Percentiles rank a stretch among this genome's conserved stretches.
Evolutionary conservation across 306 rosid genomes (phyloP).

Genomic region (Vachellia pachyceras): DNA sequence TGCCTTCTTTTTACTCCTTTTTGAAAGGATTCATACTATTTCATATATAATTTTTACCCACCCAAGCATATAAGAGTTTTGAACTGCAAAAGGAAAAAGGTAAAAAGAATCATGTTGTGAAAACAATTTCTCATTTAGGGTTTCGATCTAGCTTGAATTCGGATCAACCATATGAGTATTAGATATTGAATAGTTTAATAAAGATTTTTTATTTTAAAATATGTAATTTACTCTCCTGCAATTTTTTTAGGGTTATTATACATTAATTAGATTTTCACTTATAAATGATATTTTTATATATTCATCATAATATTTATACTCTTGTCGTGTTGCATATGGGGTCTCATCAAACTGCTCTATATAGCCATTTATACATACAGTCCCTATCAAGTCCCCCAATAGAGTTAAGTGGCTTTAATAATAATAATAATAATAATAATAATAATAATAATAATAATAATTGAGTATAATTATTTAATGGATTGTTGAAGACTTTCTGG

Average conservation of each 20-base stretch:
- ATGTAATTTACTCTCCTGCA: not conserved
- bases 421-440: too few relatives aligned
- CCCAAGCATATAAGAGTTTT: too few relatives aligned
- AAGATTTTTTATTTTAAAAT: too few relatives aligned
- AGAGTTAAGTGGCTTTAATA: constrained; percentile 24
- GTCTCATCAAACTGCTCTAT: not conserved
- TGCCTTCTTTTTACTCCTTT: too few relatives aligned
- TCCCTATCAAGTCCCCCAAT: not conserved
- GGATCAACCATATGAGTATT: too few relatives aligned
- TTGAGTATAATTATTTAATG: not conserved
- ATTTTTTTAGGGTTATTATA: not conserved
- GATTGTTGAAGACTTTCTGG: constrained; percentile 2
- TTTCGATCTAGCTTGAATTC: not conserved
- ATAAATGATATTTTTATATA: not conserved
- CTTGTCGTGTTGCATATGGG: not conserved
- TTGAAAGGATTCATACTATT: too few relatives aligned
- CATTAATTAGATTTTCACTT: too few relatives aligned
- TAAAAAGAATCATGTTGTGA: not conserved
- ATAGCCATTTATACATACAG: not conserved
- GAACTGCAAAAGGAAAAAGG: too few relatives aligned
- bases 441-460: not conserved
- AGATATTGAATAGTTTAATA: not conserved
- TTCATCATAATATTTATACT: not conserved
- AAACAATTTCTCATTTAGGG: not conserved
- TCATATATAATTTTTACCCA: too few relatives aligned